Percentiles rank a stretch among this genome's conserved stretches.
Evolutionary conservation across 2,329 filamentous ascomycete species (phyloP).

Genomic region (Metarhizium album): DNA sequence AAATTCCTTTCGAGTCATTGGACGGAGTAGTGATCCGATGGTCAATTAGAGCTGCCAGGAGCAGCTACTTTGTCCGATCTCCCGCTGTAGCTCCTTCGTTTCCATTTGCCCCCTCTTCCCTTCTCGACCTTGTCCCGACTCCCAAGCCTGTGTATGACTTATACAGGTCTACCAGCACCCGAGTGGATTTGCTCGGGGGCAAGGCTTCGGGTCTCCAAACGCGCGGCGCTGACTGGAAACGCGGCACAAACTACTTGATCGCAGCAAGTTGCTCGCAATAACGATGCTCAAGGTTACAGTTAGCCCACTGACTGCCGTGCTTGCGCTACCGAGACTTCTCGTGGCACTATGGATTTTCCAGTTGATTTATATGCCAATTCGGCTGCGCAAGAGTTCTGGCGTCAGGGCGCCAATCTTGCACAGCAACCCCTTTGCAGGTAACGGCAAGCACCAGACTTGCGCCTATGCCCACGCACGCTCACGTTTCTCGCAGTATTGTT

Average conservation of each 20-base stretch:
- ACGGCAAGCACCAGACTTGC: neutral
- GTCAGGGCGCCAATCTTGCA: slow-evolving; percentile 6
- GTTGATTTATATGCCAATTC: slow-evolving; percentile 4
- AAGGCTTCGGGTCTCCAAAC: no score
- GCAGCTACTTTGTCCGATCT: neutral
- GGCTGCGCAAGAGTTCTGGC: slow-evolving; percentile 6
- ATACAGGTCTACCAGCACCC: no score
- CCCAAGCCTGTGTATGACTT: no score
- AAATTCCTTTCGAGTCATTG: no score
- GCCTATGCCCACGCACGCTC: neutral
- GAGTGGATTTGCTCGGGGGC: no score
- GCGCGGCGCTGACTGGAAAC: no score
- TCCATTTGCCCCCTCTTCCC: no score
- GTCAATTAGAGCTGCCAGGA: neutral
- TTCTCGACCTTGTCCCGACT: no score
- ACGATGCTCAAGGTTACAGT: slow-evolving; percentile 4
- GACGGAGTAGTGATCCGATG: no score
- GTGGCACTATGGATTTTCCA: slow-evolving; percentile 4
- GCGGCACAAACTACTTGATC: no score
- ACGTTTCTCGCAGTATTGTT: neutral
- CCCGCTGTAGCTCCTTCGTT: neutral
- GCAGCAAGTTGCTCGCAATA: neutral
- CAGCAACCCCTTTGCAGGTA: slow-evolving; percentile 7
- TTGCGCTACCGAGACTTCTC: slow-evolving; percentile 6
- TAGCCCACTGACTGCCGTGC: slow-evolving; percentile 3